Conservation (phyloP, 352 stramenopile genomes). For the Pythium oligandrum region DNA sequence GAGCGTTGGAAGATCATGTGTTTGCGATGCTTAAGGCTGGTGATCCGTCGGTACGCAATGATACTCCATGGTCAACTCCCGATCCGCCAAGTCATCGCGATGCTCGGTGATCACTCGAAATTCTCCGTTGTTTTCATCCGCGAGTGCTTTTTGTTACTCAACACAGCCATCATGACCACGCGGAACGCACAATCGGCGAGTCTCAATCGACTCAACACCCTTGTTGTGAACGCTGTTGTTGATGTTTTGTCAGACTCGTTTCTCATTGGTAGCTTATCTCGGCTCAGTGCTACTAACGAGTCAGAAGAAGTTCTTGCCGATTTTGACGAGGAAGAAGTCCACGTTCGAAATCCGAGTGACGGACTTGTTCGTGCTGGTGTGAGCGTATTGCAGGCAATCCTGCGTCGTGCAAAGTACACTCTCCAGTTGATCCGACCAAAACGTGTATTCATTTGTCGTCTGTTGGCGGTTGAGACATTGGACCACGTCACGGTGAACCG, state of each 20-base stretch:
- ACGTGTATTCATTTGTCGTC: conserved; percentile 62
- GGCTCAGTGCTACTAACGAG: conserved; percentile 16
- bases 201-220: conserved; percentile 49
- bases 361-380: conserved; percentile 64
- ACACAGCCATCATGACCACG: conserved; percentile 67
- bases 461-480: conserved; percentile 67
- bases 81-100: conserved; percentile 43
- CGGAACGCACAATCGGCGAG: conserved; percentile 55
- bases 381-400: conserved; percentile 62
- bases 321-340: conserved; percentile 53
- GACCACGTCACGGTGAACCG: conserved; percentile 67
- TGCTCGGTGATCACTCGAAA: conserved; percentile 46
- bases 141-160: conserved; percentile 74
- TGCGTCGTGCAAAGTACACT: conserved; percentile 65
- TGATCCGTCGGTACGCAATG: conserved; percentile 77
- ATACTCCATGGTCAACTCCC: conserved; percentile 73
- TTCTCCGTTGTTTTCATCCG: conserved; percentile 53
- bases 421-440: conserved; percentile 61
- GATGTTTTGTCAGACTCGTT: conserved; percentile 53
- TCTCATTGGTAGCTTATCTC: conserved; percentile 47
- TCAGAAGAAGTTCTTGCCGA: conserved; percentile 30
- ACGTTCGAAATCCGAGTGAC: conserved; percentile 58
- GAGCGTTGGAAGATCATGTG: conserved; percentile 53
- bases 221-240: conserved; percentile 44
- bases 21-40: conserved; percentile 58